Evolutionary conservation across 257 asterid genomes (phyloP), one percentile per base, ranked within the genome.

Genomic region (Agastache rugosa): DNA sequence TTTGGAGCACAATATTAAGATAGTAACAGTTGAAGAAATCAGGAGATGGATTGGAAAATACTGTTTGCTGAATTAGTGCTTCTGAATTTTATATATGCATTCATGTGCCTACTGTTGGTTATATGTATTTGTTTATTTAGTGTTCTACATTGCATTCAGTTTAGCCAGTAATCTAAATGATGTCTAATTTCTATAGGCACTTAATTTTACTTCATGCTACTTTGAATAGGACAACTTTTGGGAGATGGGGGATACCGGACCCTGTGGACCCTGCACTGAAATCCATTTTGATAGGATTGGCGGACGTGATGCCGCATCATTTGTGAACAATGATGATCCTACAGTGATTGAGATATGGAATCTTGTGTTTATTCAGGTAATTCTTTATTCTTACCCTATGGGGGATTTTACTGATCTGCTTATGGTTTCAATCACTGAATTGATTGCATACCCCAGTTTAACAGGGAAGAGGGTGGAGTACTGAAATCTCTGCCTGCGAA

Each of bases 221-320:
- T 71, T 76, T 63, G 53, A 65, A 70, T 44, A 94, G 98, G 99
- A 95, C 85, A 92, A 95, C 59, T 95, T 95, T 74, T 95, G 99
- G 99, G 99, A 95, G 84, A 95, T 95, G 99, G 99, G 99, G 63
- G 99, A 95, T 84, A 89, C 99, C 14, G 99, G 99, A 51, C 99
- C 99, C 6, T 95, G 99, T 69, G 99, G 99, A 54, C 99, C 99
- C 65, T 95, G 98, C 83, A 89, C 99, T 1, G 99, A 95, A 83
- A 86, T 95, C 72, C 99, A 95, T 78, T 95, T 86, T 63, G 99
- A 95, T 77, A 86, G 99, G 81, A 89, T 95, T 51, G 99, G 99
- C 22, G 87, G 87, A 73, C 98, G 99, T 8, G 94, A 95, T 89
- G 98, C 90, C 67, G 90, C 96, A 14, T 77, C 94, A 6, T 63